Percentiles rank a stretch among this genome's conserved stretches.
These are phyloP conservation scores for Stachybotrys chlorohalonatus DNA, from an alignment of 2,329 filamentous ascomycete genomes.

Conservation along the genomic window DNA sequence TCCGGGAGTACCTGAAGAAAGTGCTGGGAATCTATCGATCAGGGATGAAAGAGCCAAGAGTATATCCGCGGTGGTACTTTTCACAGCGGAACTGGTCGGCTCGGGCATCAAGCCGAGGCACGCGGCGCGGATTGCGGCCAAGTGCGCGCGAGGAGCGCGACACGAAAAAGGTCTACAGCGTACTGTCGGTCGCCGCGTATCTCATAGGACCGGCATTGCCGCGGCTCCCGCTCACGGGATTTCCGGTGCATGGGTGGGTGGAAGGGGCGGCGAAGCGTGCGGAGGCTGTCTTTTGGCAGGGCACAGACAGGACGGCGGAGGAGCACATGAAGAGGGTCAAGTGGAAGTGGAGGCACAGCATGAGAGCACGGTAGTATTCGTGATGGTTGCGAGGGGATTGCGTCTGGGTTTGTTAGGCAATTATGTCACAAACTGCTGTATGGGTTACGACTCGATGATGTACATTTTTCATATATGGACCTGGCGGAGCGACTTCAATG, in stretches of 20 bases:
- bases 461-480: too few relatives aligned
- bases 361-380: too few relatives aligned
- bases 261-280: neutral
- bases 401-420: too few relatives aligned
- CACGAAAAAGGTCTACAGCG: neutral
- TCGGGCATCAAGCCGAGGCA: neutral
- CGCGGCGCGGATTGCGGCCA: too few relatives aligned
- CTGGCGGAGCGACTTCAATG: too few relatives aligned
- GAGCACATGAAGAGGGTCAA: too few relatives aligned
- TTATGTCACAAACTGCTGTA: too few relatives aligned
- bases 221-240: neutral
- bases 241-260: neutral
- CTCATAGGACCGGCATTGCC: neutral
- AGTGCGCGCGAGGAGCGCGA: neutral
- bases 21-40: conserved; percentile 1
- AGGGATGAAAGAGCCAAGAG: neutral
- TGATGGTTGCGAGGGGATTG: too few relatives aligned
- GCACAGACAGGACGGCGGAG: neutral
- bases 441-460: too few relatives aligned
- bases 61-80: neutral
- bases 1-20: conserved; percentile 5
- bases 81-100: neutral
- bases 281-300: neutral
- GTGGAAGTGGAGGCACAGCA: too few relatives aligned
- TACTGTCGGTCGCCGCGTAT: neutral